Conservation (phyloP, 2,329 filamentous ascomycete species). For the Endoconidiophora laricicola region DNA sequence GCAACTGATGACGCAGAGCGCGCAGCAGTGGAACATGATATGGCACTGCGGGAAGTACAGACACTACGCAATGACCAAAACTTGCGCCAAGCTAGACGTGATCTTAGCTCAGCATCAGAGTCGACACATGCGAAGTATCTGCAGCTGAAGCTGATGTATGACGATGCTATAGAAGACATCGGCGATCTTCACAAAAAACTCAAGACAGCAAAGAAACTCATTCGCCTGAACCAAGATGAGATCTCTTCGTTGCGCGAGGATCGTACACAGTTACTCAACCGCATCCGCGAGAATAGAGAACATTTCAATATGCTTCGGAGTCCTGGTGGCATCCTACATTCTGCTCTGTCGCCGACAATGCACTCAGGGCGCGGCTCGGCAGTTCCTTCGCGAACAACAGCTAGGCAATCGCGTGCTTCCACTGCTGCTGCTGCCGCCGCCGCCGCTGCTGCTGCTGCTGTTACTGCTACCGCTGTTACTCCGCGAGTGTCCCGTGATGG, state of each 20-base stretch:
- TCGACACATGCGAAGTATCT: constrained; percentile 36
- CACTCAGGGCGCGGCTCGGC: constrained; percentile 16
- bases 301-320: constrained; percentile 68
- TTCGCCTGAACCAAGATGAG: constrained; percentile 63
- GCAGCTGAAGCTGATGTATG: constrained; percentile 49
- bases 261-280: constrained; percentile 58
- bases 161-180: constrained; percentile 50
- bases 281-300: constrained; percentile 79
- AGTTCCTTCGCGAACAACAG: constrained; percentile 23
- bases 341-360: constrained; percentile 40
- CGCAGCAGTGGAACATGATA: constrained; percentile 78
- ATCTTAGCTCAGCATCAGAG: constrained; percentile 35
- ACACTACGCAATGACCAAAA: constrained; percentile 62
- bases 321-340: constrained; percentile 51
- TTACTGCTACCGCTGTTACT: background rate
- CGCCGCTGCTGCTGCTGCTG: constrained; percentile 18
- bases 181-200: constrained; percentile 46
- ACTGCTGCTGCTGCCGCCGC: constrained; percentile 35
- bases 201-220: constrained; percentile 58
- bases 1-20: constrained; percentile 72
- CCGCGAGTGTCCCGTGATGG: constrained; percentile 28
- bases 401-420: constrained; percentile 32
- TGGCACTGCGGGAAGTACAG: constrained; percentile 77
- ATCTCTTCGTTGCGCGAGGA: constrained; percentile 55
- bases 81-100: constrained; percentile 41